Base-by-base conservation (phyloP, 805 yeast genomes). In the Ogataea ramenticola region DNA sequence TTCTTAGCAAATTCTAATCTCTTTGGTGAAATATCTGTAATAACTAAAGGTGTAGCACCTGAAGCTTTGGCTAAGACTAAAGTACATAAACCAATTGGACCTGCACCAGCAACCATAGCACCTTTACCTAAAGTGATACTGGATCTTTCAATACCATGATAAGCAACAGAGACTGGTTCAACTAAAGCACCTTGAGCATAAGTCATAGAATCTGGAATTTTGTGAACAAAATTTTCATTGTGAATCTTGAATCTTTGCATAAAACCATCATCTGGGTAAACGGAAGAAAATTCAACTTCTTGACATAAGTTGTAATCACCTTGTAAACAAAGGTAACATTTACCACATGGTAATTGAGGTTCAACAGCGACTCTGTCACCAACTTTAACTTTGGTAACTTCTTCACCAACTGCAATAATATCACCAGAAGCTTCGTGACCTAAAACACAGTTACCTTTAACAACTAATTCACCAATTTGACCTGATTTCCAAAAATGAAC, bases 401-500 rank as follows among this genome's bases (percentile, higher is more conserved):
- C 66, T n/a, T 65, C 56, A 30, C 81, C 82, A 24, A 75, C 67
- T 35, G 68, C 73, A 17, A 72, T 50, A 24, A 79, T 70, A 38
- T 67, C 68, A 37, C 76, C 76, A 30, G 68, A 55, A 24, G 67
- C 55, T 57, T 72, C 77, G 46, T 71, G 76, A n/a, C 77, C 77
- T 40, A 68, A 52, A 24, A 65, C 60, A 49, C 68, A 58, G 46
- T 65, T 59, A 15, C 62, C 66, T 4, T 56, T 43, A 26, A 70
- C 57, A 11, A 53, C 55, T 46, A 68, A 57, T 42, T 74, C 74
- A 26, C 80, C 86, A 47, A 81, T 80, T 45, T 68, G 72, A 39
- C 88, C 89, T 47, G 77, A 79, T 44, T 77, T 71, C 66, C 77
- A 79, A 64, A 79, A 80, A 57, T 82, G 88, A 47, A 81, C 70